Conservation (phyloP, 345 rosid species). For the Hirschfeldia incana region DNA sequence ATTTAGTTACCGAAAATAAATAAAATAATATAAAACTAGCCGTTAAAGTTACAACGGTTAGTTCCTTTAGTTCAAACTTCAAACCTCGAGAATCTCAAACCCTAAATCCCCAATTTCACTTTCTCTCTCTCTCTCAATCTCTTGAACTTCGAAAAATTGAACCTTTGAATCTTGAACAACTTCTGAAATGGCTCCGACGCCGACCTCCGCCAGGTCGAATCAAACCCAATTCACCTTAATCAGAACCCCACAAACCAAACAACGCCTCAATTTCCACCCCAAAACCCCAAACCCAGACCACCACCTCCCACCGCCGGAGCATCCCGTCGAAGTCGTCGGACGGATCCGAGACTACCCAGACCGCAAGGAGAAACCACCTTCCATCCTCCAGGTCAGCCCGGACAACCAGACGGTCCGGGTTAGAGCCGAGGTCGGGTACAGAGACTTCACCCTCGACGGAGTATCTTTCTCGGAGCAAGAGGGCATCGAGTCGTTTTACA, state of each 20-base stretch:
- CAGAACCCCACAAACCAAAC: conserved; percentile 77
- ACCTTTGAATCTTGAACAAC: conserved; percentile 14
- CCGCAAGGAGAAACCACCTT: conserved; percentile 54
- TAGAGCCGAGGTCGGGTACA: conserved; percentile 85
- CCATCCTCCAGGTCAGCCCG: conserved; percentile 60
- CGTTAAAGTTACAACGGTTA: conserved; percentile 40
- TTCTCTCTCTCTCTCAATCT: neutral
- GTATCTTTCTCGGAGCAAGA: conserved; percentile 87
- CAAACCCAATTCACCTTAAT: conserved; percentile 44
- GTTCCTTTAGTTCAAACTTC: conserved; percentile 26
- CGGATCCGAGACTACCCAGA: conserved; percentile 72
- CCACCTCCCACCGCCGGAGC: conserved; percentile 53
- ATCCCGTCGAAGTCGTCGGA: conserved; percentile 89
- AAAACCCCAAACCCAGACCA: conserved; percentile 57
- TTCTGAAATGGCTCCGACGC: too few species aligned
- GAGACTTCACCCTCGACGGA: conserved; percentile 89
- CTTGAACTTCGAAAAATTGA: neutral
- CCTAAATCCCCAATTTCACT: conserved; percentile 15
- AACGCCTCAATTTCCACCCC: conserved; percentile 63
- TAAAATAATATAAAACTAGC: conserved; percentile 23
- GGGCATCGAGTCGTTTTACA: conserved; percentile 71
- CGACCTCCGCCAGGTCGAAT: too few species aligned
- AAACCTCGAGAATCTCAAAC: conserved; percentile 19
- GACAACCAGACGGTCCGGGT: conserved; percentile 66
- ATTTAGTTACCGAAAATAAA: neutral